Conservation (phyloP, 75 land plant genomes). For the Cryptomeria japonica region DNA sequence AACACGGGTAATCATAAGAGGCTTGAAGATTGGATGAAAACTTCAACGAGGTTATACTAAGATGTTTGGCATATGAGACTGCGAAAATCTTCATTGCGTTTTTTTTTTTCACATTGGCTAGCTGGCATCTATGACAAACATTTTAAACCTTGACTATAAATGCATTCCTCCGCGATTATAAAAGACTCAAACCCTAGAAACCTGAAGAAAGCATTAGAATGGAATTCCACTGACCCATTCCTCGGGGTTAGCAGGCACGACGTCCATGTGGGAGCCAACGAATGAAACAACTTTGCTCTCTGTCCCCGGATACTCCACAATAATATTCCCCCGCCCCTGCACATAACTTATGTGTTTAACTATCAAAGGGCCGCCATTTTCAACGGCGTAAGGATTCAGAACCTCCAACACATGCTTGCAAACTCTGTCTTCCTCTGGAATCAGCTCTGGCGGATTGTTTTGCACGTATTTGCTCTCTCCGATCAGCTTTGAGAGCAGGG, state of each 20-base stretch:
- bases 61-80: not conserved
- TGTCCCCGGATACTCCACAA: conserved; percentile 92
- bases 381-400: conserved; percentile 59
- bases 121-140: not conserved
- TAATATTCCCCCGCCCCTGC: conserved; percentile 71
- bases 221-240: conserved; percentile 61
- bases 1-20: too few species aligned
- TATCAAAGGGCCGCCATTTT: conserved; percentile 66
- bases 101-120: not conserved
- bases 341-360: conserved; percentile 65
- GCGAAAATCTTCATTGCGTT: not conserved
- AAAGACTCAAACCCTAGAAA: not conserved
- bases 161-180: not conserved
- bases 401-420: conserved; percentile 75
- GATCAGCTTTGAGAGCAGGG: conserved; percentile 68
- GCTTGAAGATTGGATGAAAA: too few species aligned
- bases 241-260: conserved; percentile 81
- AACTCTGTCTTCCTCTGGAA: conserved; percentile 81
- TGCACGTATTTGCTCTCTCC: conserved; percentile 77
- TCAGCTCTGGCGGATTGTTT: conserved; percentile 90
- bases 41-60: too few species aligned
- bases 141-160: not conserved
- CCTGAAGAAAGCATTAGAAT: not conserved
- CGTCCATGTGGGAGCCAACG: conserved; percentile 93
- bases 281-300: conserved; percentile 69